phyloP scores from a whole-genome alignment of 176 grass and related monocot genomes.

The Eleusine coracana region DNA sequence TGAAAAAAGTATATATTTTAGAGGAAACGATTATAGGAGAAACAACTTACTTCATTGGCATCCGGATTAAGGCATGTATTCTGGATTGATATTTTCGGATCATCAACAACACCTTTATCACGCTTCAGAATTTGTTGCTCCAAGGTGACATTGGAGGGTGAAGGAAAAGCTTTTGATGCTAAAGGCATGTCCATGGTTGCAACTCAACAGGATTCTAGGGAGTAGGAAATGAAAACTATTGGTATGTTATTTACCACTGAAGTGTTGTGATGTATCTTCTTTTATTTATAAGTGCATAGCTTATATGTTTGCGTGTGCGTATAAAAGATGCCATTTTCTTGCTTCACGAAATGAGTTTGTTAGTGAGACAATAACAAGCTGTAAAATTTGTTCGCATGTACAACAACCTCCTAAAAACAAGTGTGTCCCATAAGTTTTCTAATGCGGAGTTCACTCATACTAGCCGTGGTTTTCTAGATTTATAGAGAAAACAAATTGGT shows the following conservation, averaged over 20 bases:
- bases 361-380: not conserved
- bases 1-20: not conserved
- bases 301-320: not conserved
- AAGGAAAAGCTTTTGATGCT: constrained; percentile 39
- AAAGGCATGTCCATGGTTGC: constrained; percentile 42
- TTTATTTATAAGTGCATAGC: constrained; percentile 1
- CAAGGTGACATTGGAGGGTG: not conserved
- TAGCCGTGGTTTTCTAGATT: not conserved
- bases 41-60: constrained; percentile 18
- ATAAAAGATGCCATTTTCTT: not conserved
- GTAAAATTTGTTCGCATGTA: not conserved
- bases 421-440: not conserved
- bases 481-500: not conserved
- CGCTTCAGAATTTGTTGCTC: constrained; percentile 5
- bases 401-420: not conserved
- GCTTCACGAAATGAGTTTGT: constrained; percentile 22
- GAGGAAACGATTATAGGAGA: not conserved
- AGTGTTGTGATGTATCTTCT: not conserved
- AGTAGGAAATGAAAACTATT: not conserved
- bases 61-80: not conserved
- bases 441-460: not conserved
- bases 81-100: not conserved
- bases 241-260: not conserved
- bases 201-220: not conserved
- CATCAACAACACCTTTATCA: not conserved